Percentiles rank a stretch among this genome's conserved stretches.
These are phyloP conservation scores for Trypanosoma rangeli DNA, from an alignment of 208 protist genomes.

Conservation along the genomic window DNA sequence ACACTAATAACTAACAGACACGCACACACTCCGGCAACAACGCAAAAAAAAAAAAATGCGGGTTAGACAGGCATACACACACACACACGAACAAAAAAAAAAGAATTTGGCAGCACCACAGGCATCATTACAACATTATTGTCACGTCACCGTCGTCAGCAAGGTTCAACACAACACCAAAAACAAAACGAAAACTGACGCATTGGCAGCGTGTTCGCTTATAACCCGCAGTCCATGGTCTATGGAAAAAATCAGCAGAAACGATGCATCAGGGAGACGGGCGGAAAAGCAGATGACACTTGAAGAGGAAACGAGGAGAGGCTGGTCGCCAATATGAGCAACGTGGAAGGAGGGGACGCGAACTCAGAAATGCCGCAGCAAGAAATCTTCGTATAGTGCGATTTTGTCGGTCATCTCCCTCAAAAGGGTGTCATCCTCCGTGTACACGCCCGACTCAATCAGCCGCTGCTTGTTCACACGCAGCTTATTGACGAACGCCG, in stretches of 20 bases:
- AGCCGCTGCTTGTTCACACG: constrained; percentile 76
- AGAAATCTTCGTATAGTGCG: constrained; percentile 79
- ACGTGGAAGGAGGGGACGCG: constrained; percentile 17
- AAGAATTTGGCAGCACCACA: background rate
- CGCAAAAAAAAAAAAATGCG: background rate
- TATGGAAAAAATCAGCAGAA: background rate
- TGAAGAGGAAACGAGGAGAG: background rate
- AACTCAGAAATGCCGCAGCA: constrained; percentile 28
- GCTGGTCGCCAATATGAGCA: background rate
- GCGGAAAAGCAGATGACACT: background rate
- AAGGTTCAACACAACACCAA: too few species aligned
- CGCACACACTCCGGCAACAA: background rate
- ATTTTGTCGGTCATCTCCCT: constrained; percentile 88
- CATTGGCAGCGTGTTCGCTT: too few species aligned
- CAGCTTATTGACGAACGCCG: constrained; percentile 75
- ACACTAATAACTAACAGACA: background rate
- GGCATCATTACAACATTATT: too few species aligned
- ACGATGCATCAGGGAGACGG: background rate
- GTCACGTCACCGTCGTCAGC: too few species aligned
- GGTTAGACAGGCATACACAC: background rate
- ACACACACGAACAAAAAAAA: constrained; percentile 12
- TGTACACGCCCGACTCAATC: constrained; percentile 84
- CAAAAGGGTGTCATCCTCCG: constrained; percentile 53
- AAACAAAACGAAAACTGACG: too few species aligned
- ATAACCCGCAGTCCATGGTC: too few species aligned